Conservation (phyloP, 2,329 filamentous ascomycete species). For the Stenocarpella maydis region DNA sequence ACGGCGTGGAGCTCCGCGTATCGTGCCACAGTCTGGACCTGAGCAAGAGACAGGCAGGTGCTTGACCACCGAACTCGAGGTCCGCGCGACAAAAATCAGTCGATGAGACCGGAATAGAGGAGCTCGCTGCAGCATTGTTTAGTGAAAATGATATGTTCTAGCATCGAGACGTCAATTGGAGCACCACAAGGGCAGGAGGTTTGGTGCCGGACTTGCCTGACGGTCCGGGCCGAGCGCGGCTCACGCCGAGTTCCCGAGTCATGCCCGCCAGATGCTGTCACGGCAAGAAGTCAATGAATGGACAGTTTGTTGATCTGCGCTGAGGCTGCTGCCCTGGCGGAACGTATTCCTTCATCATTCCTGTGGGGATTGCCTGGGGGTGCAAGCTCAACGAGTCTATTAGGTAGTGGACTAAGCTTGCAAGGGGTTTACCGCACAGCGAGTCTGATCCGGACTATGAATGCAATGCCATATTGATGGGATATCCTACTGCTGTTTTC, state of each 20-base stretch:
- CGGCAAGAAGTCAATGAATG: not conserved
- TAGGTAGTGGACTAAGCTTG: no score
- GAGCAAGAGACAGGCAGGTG: not conserved
- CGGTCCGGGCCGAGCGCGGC: slow-evolving; percentile 18
- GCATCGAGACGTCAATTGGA: not conserved
- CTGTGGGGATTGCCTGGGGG: no score
- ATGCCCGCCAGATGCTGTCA: not conserved
- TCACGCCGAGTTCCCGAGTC: not conserved
- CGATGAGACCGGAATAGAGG: no score
- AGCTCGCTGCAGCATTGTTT: not conserved
- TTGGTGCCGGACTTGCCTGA: no score
- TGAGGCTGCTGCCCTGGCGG: no score
- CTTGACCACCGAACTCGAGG: not conserved
- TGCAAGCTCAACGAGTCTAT: no score
- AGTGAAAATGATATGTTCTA: not conserved
- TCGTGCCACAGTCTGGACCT: not conserved
- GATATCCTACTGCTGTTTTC: not conserved
- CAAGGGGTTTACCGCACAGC: not conserved
- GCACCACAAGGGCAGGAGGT: not conserved
- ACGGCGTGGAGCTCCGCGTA: not conserved
- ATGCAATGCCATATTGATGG: not conserved
- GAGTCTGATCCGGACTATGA: no score
- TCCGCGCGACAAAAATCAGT: not conserved
- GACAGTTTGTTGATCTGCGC: no score
- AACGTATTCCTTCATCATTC: no score